Evolutionary conservation across 2,329 filamentous ascomycete species (phyloP).

Genomic region (Diaporthe citriasiana): DNA sequence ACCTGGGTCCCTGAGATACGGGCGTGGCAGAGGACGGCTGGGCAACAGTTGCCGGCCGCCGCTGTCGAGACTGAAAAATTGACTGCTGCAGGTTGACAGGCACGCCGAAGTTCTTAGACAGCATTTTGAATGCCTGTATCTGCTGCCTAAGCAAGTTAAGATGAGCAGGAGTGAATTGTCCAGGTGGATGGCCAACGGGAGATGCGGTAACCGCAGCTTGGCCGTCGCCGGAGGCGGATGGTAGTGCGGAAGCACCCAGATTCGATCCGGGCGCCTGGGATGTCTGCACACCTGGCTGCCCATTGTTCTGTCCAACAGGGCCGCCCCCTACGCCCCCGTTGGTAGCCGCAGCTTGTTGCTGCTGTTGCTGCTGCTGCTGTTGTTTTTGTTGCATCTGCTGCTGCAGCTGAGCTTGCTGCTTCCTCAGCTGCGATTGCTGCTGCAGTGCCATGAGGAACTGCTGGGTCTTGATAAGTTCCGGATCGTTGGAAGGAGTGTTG

Average conservation of each 20-base stretch:
- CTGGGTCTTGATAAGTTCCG: conserved; percentile 87
- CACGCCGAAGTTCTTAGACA: conserved; percentile 89
- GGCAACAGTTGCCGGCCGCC: conserved; percentile 69
- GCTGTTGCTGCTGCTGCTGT: conserved; percentile 57
- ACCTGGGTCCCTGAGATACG: conserved; percentile 47
- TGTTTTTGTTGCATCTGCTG: conserved; percentile 52
- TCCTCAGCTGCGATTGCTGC: conserved; percentile 51
- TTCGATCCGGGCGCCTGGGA: conserved; percentile 53
- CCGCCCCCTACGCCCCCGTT: conserved; percentile 70
- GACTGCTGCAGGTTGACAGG: conserved; percentile 84
- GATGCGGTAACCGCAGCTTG: conserved; percentile 51
- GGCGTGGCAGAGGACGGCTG: conserved; percentile 58
- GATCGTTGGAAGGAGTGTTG: conserved; percentile 85
- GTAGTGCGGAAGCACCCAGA: conserved; percentile 56
- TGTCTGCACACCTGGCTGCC: conserved; percentile 52
- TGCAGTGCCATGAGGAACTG: conserved; percentile 79
- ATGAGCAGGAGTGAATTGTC: conserved; percentile 84
- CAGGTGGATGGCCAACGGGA: conserved; percentile 48
- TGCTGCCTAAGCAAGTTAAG: conserved; percentile 84
- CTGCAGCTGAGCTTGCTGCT: conserved; percentile 43
- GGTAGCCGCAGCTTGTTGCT: conserved; percentile 59
- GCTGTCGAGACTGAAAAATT: conserved; percentile 81
- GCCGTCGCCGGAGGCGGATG: conserved; percentile 52
- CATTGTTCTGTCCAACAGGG: conserved; percentile 56
- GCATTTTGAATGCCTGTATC: conserved; percentile 90